Conservation (phyloP, 2,329 filamentous ascomycete species). For the Clonostachys solani region DNA sequence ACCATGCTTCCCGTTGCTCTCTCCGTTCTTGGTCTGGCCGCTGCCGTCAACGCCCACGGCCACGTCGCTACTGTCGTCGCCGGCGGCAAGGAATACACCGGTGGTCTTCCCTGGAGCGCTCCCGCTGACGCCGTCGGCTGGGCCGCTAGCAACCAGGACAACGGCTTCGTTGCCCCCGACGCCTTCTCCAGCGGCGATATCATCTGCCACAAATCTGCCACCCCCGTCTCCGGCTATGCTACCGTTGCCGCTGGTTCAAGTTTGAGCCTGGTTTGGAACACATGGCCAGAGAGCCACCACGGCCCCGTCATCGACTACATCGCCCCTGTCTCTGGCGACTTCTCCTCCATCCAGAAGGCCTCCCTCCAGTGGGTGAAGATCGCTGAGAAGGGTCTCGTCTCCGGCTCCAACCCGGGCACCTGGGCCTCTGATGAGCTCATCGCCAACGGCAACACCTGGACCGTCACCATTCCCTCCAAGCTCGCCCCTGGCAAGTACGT, state of each 20-base stretch:
- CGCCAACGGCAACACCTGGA: constrained; percentile 37
- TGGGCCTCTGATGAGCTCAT: constrained; percentile 54
- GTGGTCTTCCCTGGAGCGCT: constrained; percentile 18
- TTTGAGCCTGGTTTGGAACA: constrained; percentile 56
- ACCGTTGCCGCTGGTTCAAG: constrained; percentile 53
- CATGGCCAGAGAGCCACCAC: constrained; percentile 62
- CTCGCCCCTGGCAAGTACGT: constrained; percentile 49
- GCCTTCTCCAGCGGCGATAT: constrained; percentile 33
- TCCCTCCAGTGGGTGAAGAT: constrained; percentile 58
- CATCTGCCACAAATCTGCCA: constrained; percentile 39
- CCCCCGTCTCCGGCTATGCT: constrained; percentile 29
- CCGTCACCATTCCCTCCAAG: constrained; percentile 38
- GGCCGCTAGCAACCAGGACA: constrained; percentile 26
- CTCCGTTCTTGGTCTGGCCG: constrained; percentile 12
- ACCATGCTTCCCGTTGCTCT: constrained; percentile 10
- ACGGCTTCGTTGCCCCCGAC: constrained; percentile 41
- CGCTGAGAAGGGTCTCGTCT: constrained; percentile 44
- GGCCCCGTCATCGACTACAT: constrained; percentile 59
- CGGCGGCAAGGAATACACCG: constrained; percentile 20
- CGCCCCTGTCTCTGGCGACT: constrained; percentile 46
- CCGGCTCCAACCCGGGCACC: constrained; percentile 33
- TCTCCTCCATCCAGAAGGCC: constrained; percentile 43
- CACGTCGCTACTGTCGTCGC: constrained; percentile 16
- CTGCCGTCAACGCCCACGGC: constrained; percentile 19
- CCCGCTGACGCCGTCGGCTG: constrained; percentile 24